A percentile compares a stretch with the other conserved stretches of the same genome.
Conservation (phyloP, 495 filamentous ascomycete species). For the Hypoxylon perforatum region DNA sequence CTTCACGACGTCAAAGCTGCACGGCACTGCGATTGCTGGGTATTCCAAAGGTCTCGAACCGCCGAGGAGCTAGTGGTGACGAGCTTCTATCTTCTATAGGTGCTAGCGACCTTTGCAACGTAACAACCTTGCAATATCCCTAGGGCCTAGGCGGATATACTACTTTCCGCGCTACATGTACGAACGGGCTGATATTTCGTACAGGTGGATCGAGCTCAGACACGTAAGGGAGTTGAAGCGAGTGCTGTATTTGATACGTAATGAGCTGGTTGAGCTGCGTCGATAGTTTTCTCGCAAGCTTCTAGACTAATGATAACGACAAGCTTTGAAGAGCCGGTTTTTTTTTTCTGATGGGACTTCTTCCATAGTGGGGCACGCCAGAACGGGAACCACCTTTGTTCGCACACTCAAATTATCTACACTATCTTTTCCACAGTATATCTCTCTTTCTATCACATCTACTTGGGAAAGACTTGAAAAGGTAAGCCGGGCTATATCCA, state of each 20-base stretch:
- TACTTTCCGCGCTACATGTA: constrained; percentile 12
- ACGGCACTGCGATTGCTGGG: constrained; percentile 22
- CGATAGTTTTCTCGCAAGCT: constrained; percentile 12
- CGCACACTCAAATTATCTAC: constrained; percentile 1
- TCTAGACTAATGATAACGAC: constrained; percentile 18
- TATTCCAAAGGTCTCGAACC: constrained; percentile 14
- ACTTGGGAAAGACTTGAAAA: constrained; percentile 26
- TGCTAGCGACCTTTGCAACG: constrained; percentile 11
- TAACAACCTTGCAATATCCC: constrained; percentile 18
- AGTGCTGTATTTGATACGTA: constrained; percentile 31
- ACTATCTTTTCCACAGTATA: neutral
- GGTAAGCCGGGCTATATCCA: constrained; percentile 16
- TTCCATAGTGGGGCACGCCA: constrained; percentile 29
- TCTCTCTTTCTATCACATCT: neutral
- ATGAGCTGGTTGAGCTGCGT: constrained; percentile 26
- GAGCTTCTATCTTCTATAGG: constrained; percentile 28
- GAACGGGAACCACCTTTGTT: neutral
- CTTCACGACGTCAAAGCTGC: constrained; percentile 32
- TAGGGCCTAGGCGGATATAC: too few relatives aligned
- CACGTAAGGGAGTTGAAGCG: neutral
- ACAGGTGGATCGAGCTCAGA: constrained; percentile 12
- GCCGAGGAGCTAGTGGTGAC: constrained; percentile 34
- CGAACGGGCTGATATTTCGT: constrained; percentile 16
- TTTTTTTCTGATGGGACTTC: constrained; percentile 10
- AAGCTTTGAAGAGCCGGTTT: constrained; percentile 21